Percentiles rank a stretch among this genome's conserved stretches.
Evolutionary conservation across 768 basidiomycete species (phyloP).

Genomic region (Jaapia argillacea): DNA sequence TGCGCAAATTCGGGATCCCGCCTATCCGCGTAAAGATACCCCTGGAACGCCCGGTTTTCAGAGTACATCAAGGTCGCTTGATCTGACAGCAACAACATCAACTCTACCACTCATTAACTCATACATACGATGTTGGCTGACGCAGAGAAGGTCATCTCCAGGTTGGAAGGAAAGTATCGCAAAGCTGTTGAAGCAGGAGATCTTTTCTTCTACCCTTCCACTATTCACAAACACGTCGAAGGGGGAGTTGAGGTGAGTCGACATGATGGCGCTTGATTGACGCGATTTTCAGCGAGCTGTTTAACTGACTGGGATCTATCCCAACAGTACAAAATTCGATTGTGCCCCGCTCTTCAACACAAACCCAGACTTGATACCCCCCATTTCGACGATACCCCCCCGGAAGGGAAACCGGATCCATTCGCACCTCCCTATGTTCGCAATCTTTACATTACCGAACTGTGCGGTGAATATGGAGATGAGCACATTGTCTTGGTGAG

Average conservation of each 20-base stretch:
- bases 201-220: constrained; percentile 73
- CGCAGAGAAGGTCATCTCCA: constrained; percentile 40
- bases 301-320: not conserved
- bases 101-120: too few relatives aligned
- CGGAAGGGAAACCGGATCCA: constrained; percentile 41
- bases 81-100: too few relatives aligned
- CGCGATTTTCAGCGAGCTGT: too few relatives aligned
- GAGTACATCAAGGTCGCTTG: too few relatives aligned
- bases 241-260: constrained; percentile 50
- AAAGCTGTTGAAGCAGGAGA: constrained; percentile 53
- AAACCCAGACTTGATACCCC: constrained; percentile 51
- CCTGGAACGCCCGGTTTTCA: too few relatives aligned
- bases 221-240: constrained; percentile 49
- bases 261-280: too few relatives aligned
- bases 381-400: constrained; percentile 22
- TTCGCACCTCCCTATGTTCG: constrained; percentile 83
- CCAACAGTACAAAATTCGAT: constrained; percentile 71
- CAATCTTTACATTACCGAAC: constrained; percentile 66
- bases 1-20: too few relatives aligned
- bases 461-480: constrained; percentile 48
- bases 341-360: constrained; percentile 78
- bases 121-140: not conserved
- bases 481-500: constrained; percentile 66
- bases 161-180: constrained; percentile 45
- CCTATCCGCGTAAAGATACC: too few relatives aligned